Evolutionary conservation across 805 yeast genomes (phyloP), one percentile per base, ranked within the genome.

Genomic region (Zygosaccharomyces rouxii): DNA sequence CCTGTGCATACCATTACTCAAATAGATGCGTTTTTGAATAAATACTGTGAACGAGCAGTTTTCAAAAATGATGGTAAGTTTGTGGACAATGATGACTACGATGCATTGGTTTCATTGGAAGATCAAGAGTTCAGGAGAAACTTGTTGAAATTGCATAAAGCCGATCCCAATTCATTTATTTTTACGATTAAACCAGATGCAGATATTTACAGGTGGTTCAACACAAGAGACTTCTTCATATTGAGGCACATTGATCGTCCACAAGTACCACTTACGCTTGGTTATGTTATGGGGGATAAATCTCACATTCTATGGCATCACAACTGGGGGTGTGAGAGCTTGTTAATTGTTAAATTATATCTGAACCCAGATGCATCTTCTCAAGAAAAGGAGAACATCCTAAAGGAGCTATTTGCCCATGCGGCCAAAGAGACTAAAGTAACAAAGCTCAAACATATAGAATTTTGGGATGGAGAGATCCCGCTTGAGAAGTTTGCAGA

Each of bases 221-320:
- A 70, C 47, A 53, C 60, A 16, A 66, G 75, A 53, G 75, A 70
- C 42, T 44, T 57, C 10, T 72, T 57, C 47, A 68, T 67, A 22
- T 63, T 71, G 22, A 58, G 54, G 25, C 55, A 53, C 33, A 51
- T 55, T 7, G 47, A 49, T 3, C 51, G 48, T 23, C 53, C 51
- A 2, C 38, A 38, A 3, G 50, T 50, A 1, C 41, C 47, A 3
- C 47, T 55, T 11, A 55, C 55, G 16, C 69, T 66, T 50, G 77
- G 76, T 5, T 60, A 51, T 30, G 56, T 58, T 43, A 49, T 59
- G 19, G 49, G 49, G 3, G 62, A 64, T 42, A 55, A 62, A 1
- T 56, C 71, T 19, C 77, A 72, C 53, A 59, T 73, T 7, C 54
- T 73, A 13, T 78, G 80, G 80, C 68, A 64, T 39, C 76, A 72